Evolutionary conservation across 78 protist species (phyloP).

Genomic region (Dictyostelium citrinum): DNA sequence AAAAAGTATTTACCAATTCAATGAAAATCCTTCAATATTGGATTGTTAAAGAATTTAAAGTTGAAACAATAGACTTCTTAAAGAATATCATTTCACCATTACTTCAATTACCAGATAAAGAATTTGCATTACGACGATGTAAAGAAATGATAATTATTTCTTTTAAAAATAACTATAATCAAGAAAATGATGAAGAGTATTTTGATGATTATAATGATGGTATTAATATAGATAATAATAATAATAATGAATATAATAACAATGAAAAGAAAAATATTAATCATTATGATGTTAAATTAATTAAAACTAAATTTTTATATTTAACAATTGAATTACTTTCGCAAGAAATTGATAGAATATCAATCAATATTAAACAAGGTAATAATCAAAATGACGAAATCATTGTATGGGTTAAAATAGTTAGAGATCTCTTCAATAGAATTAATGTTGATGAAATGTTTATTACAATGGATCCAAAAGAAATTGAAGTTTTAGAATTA

Average conservation of each 20-base stretch:
- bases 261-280: not conserved
- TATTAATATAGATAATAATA: not conserved
- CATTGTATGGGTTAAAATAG: not conserved
- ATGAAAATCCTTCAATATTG: not conserved
- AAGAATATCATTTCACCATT: not conserved
- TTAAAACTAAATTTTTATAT: not conserved
- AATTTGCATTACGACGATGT: not conserved
- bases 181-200: not conserved
- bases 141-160: no score
- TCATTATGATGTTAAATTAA: not conserved
- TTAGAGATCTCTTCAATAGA: constrained; percentile 1
- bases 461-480: not conserved
- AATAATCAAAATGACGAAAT: not conserved
- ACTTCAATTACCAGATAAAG: not conserved
- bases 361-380: not conserved
- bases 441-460: not conserved
- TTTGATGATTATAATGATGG: not conserved
- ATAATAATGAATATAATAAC: not conserved
- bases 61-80: not conserved
- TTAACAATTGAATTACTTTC: not conserved
- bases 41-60: not conserved
- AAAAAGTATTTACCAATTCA: not conserved
- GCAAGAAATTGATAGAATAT: not conserved
- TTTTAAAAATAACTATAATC: not conserved
- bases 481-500: not conserved